Evolutionary conservation across 2,329 filamentous ascomycete genomes (phyloP), one percentile per base, ranked within the genome.

Genomic region (Thielaviopsis punctulata): DNA sequence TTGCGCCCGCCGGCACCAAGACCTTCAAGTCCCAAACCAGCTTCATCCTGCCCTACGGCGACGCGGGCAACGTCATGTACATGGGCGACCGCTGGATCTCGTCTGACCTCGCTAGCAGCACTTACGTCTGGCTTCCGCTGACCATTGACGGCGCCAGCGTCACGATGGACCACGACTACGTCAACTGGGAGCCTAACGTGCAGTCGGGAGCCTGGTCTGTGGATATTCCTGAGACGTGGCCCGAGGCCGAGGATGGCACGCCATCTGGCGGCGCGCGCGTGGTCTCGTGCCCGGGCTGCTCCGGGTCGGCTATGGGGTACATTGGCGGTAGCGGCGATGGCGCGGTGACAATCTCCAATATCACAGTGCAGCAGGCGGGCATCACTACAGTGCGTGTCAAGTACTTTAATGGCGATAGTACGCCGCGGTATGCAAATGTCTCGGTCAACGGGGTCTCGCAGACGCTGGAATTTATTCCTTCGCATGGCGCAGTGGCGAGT

Each of bases 11-110:
- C 0, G 78, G 77, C 0, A 69, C 71, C 9, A 70, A 66, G 30
- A 83, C 80, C 0, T 82, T 77, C 58, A 64, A 65, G 13, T 77
- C 73, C 1, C 80, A 85, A 59, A 79, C 77, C 0, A 76, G 69
- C 33, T 82, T 71, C 57, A 68, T 84, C 21, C 68, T 82, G 1
- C 66, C 69, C 0, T 56, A 68, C 2, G 62, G 66, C 45, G 59
- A 60, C 36, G 57, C 59, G 36, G 36, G 36, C 51, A 63, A 64
- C 13, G 68, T 69, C 48, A 71, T 81, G 56, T 84, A 83, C 63
- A 73, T 82, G 64, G 80, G 81, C 19, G 80, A 85, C 63, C 73
- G 81, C 21, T 84, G 81, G 80, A 63, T 75, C 0, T 72, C 69
- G 4, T 61, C 62, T n/a, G 78, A 83, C 56, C 68, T 85, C 0